Evolutionary conservation across 2,329 filamentous ascomycete species (phyloP), one percentile per base, ranked within the genome.

Genomic region (Botryotinia convoluta): DNA sequence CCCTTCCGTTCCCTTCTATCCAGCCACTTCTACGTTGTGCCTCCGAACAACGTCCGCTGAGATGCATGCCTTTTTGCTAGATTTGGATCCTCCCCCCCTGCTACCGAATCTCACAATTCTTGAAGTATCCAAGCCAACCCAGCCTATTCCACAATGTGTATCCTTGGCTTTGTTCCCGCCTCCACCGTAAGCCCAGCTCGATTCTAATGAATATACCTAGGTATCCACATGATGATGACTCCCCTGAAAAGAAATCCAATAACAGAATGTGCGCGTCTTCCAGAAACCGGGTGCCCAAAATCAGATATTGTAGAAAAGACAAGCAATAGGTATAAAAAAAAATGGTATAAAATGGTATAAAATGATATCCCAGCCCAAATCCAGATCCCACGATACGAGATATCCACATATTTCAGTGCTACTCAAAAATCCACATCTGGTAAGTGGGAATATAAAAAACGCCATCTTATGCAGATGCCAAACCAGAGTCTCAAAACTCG

Each of bases 381-480:
- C 51, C 51, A 45, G 57, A 61, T 59, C 48, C 51, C 51, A 42
- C 37, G n/a, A 61, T 42, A 51, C 18, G 37, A 70, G 67, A 44
- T 10, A 20, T 35, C 29, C n/a, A 39, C 57, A 61, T 39, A 44
- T 45, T 45, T 61, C 20, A 37, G 51, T 45, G 57, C 67, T 26
- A 44, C 67, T 42, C 20, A 61, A 61, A 69, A 70, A 54, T 61
- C 67, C 67, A 61, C 37, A 57, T 70, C 45, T 67, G 64, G 64
- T 9, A 54, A 67, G 32, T 39, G 64, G 45, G 37, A 68, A 68
- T 67, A 61, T 45, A 65, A 44, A 59, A 61, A 72, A 72, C 71
- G 71, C 71, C 71, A 68, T 61, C 71, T 72, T 54, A 69, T 72
- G 71, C 71, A 54, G 64, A 72, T 69, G 61, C 61, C 29, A 72